Evolutionary conservation across 2,329 filamentous ascomycete genomes (phyloP).

Genomic region (Botrytis fabae): DNA sequence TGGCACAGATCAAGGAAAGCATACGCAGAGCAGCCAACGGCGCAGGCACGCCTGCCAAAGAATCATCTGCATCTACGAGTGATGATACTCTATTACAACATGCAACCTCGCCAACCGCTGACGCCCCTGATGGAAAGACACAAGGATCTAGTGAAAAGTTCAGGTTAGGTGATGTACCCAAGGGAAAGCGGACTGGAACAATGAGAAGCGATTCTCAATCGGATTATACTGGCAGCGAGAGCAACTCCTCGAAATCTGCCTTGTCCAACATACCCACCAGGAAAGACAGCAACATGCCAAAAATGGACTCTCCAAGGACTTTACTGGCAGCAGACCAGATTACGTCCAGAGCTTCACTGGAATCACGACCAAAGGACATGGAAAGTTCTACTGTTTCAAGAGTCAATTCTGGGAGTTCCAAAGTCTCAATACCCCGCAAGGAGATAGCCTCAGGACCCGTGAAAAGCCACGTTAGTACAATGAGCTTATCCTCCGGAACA

Average conservation of each 20-base stretch:
- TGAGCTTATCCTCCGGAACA: slow-evolving; percentile 35
- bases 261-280: slow-evolving; percentile 32
- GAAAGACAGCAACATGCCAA: slow-evolving; percentile 20
- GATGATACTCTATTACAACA: slow-evolving; percentile 39
- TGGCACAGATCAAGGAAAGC: slow-evolving; percentile 50
- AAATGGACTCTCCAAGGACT: slow-evolving; percentile 35
- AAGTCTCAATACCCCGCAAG: slow-evolving; percentile 58
- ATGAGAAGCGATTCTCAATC: slow-evolving; percentile 42
- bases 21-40: slow-evolving; percentile 44
- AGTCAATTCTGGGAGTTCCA: slow-evolving; percentile 56
- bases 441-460: slow-evolving; percentile 49
- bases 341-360: slow-evolving; percentile 57
- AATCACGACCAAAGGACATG: slow-evolving; percentile 58
- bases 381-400: slow-evolving; percentile 47
- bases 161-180: slow-evolving; percentile 79
- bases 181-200: slow-evolving; percentile 54
- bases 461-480: slow-evolving; percentile 33
- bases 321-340: slow-evolving; percentile 42
- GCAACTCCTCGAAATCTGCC: slow-evolving; percentile 42
- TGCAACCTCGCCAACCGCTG: slow-evolving; percentile 33
- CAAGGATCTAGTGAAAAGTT: slow-evolving; percentile 58
- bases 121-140: slow-evolving; percentile 41
- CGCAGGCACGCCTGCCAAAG: slow-evolving; percentile 29
- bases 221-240: slow-evolving; percentile 37
- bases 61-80: slow-evolving; percentile 31